A percentile compares a stretch with the other conserved stretches of the same genome.
Conservation (phyloP, 441 rosid genomes). For the Jatropha multifida region DNA sequence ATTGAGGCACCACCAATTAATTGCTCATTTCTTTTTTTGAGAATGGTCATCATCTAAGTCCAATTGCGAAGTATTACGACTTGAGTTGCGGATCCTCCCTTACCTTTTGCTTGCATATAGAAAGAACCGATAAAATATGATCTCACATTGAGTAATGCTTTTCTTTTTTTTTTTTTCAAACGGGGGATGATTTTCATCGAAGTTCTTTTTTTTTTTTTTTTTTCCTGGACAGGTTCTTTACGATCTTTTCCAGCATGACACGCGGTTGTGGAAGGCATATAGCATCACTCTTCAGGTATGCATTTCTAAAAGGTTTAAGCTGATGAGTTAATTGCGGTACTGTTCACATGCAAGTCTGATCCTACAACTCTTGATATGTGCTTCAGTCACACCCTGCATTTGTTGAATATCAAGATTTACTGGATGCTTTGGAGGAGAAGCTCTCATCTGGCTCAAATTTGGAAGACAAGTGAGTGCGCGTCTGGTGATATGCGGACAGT, state of each 20-base stretch:
- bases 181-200: not conserved
- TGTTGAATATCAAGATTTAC: slow-evolving; percentile 76
- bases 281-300: slow-evolving; percentile 79
- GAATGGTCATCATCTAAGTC: not conserved
- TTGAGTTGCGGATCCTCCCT: not conserved
- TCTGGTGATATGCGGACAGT: not conserved
- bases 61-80: not conserved
- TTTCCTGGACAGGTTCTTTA: slow-evolving; percentile 65
- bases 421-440: slow-evolving; percentile 59
- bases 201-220: not conserved
- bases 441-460: slow-evolving; percentile 43
- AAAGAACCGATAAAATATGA: too few relatives aligned
- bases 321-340: not conserved
- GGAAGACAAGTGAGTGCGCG: slow-evolving; percentile 29
- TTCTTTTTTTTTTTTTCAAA: not conserved
- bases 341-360: slow-evolving; percentile 10
- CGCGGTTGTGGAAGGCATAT: slow-evolving; percentile 89
- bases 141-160: too few relatives aligned
- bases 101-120: not conserved
- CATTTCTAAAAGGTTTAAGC: slow-evolving; percentile 8
- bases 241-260: slow-evolving; percentile 81
- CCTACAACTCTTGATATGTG: slow-evolving; percentile 16
- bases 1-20: not conserved
- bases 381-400: slow-evolving; percentile 69
- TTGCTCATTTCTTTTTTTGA: not conserved